Conservation (phyloP, 176 grass and related monocot genomes). For the Aegilops bicornis region DNA sequence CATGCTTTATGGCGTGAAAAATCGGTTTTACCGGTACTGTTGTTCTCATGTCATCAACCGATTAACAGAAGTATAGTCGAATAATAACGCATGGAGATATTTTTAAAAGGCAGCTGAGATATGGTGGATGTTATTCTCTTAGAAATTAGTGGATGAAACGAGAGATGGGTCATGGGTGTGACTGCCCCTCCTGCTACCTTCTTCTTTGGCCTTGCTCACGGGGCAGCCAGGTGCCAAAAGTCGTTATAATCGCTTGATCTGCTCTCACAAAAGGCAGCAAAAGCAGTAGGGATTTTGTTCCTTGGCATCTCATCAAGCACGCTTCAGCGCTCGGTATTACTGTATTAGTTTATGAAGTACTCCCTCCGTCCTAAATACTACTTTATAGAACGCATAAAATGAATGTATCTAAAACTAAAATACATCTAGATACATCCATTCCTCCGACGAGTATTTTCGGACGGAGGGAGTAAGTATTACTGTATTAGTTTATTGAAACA, state of each 20-base stretch:
- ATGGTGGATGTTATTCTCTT: not conserved
- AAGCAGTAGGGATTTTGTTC: not conserved
- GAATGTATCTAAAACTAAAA: too few species aligned
- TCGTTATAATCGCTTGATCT: not conserved
- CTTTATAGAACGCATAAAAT: too few species aligned
- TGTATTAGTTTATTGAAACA: too few species aligned
- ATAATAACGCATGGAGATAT: not conserved
- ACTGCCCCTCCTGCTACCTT: not conserved
- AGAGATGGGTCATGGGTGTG: not conserved
- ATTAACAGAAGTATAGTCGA: not conserved
- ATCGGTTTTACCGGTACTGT: not conserved
- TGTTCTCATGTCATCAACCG: not conserved
- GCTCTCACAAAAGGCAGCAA: not conserved
- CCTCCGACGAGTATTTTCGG: too few species aligned
- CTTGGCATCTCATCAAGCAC: not conserved
- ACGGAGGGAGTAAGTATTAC: too few species aligned
- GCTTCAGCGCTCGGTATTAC: too few species aligned
- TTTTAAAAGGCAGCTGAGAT: not conserved
- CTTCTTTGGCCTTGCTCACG: not conserved
- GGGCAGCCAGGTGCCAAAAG: constrained; percentile 1
- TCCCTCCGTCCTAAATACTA: too few species aligned
- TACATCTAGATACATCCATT: too few species aligned
- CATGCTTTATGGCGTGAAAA: too few species aligned
- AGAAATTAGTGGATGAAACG: not conserved
- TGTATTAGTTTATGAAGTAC: too few species aligned